Base-by-base conservation (phyloP, 192 early-diverging fungal species). In the Phlyctochytrium planicorne region DNA sequence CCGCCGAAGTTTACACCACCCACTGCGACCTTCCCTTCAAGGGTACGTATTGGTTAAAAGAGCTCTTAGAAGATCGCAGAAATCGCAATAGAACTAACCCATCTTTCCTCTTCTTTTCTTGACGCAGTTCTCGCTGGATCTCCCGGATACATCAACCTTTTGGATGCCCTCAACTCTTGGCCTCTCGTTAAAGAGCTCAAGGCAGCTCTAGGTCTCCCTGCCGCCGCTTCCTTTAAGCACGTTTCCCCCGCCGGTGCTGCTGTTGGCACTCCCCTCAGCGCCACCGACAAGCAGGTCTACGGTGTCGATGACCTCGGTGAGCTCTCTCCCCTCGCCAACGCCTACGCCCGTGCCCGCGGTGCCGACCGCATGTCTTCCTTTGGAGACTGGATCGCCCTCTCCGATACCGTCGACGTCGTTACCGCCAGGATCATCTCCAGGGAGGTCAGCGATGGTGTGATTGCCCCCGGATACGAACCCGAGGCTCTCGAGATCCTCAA, bases 351-450 rank as follows among this genome's bases (percentile, higher is more conserved):
- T 70, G 97, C 97, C 24, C 91, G 97, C 64, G 97, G 97, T 47
- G 95, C 95, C 52, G 97, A 99, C 77, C 92, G 97, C 75, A 99
- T 99, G 97, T 94, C 92, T 63, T 95, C 93, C 25, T 99, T 99
- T 65, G 97, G 97, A 73, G 97, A 98, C 80, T 98, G 95, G 90
- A 95, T 97, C 60, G 97, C 95, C 37, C 81, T 98, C 32, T 91
- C 90, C 55, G 91, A 93, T 72, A 84, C 70, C 29, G 92, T 91
- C 67, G 97, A 99, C 79, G 87, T 91, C 69, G 84, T 87, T 29
- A 99, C 97, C 16, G 97, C 97, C 65, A 90, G 89, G 76, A 90
- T 99, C 62, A 97, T 99, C 77, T 91, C 91, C 35, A 87, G 92
- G 60, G 97, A 99, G 68, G 97, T 98, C 12, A 94, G 92, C 6